These are phyloP conservation scores for Parastagonospora avenae DNA, from an alignment of 2,329 filamentous ascomycete genomes.

Conservation along the genomic window DNA sequence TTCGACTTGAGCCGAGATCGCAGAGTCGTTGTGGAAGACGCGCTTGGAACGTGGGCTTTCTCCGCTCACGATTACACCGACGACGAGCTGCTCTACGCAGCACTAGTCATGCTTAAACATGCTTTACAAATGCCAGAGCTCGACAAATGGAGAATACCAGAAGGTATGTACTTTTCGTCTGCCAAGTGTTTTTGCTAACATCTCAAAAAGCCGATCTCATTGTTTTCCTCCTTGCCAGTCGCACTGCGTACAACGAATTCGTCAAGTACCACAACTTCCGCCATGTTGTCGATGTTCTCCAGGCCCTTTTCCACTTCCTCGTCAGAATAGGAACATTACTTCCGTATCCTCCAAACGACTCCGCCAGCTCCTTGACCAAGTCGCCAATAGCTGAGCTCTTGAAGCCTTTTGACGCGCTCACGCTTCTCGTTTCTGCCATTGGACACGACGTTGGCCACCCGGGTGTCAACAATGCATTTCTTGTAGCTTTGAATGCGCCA, in stretches of 20 bases:
- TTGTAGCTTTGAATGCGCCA: slow-evolving; percentile 89
- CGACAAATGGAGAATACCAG: slow-evolving; percentile 77
- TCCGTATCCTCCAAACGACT: slow-evolving; percentile 60
- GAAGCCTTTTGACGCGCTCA: slow-evolving; percentile 85
- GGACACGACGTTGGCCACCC: slow-evolving; percentile 97
- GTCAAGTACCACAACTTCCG: slow-evolving; percentile 98
- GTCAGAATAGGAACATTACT: slow-evolving; percentile 78
- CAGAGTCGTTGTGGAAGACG: slow-evolving; percentile 67
- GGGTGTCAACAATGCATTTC: slow-evolving; percentile 96
- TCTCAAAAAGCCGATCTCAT: slow-evolving; percentile 71
- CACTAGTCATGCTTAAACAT: slow-evolving; percentile 89
- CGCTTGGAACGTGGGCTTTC: slow-evolving; percentile 82
- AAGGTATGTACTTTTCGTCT: slow-evolving; percentile 62
- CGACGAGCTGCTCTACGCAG: slow-evolving; percentile 85
- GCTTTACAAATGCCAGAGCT: slow-evolving; percentile 81
- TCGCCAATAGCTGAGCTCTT: slow-evolving; percentile 76
- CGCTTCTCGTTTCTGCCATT: slow-evolving; percentile 91
- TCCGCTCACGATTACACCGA: slow-evolving; percentile 88
- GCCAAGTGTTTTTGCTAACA: slow-evolving; percentile 21
- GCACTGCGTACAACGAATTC: slow-evolving; percentile 93
- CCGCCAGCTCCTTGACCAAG: slow-evolving; percentile 46
- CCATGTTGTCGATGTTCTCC: slow-evolving; percentile 93
- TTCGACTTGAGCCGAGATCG: slow-evolving; percentile 71
- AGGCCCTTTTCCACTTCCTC: slow-evolving; percentile 90
- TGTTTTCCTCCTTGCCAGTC: slow-evolving; percentile 84